Base-by-base conservation (phyloP, 495 filamentous ascomycete genomes). In the Coniosporium apollinis region DNA sequence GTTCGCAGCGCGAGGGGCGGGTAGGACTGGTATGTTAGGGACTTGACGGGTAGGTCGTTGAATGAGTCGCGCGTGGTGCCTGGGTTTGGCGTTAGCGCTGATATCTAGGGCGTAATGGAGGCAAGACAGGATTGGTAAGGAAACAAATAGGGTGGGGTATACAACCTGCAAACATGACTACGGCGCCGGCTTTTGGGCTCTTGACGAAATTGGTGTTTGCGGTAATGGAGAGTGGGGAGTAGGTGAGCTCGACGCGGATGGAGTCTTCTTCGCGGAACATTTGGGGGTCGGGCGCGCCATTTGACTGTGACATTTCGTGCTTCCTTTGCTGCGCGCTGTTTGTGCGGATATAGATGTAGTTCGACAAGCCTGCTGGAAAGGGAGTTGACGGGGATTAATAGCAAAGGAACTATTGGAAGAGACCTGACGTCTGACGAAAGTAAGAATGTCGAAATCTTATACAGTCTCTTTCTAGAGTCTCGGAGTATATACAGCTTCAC, bases 31-130 rank as follows among this genome's bases (percentile, higher is more conserved):
- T 96, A 96, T 33, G 72, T 64, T 2, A 96, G 74, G 25, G 79
- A 67, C 1, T 69, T 64, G 39, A 97, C 89, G 9, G 79, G 59
- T 39, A 79, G 77, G 37, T 58, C 59, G 29, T 66, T 64, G 60
- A 94, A 94, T 51, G 72, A 76, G 56, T 94, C 73, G 28, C 89
- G 70, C 7, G 89, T 96, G 15, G 86, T 94, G 32, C 89, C 87
- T 61, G 61, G 53, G 14, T 14, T 17, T 11, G n/a, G 21, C 11
- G 21, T 29, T 13, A 28, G 15, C n/a, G 32, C 19, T 0, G 39
- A 32, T 19, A 19, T 2, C 11, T 30, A 20, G 13, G 14, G 6
- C 24, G 30, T 10, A 11, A 8, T 10, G 26, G 5, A 28, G 19
- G 28, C n/a, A 19, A 5, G 24, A 26, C 13, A 26, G 24, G 24